Percentiles rank a stretch among this genome's conserved stretches.
phyloP scores from a whole-genome alignment of 2,329 filamentous ascomycete genomes.

The Colletotrichum abscissum region DNA sequence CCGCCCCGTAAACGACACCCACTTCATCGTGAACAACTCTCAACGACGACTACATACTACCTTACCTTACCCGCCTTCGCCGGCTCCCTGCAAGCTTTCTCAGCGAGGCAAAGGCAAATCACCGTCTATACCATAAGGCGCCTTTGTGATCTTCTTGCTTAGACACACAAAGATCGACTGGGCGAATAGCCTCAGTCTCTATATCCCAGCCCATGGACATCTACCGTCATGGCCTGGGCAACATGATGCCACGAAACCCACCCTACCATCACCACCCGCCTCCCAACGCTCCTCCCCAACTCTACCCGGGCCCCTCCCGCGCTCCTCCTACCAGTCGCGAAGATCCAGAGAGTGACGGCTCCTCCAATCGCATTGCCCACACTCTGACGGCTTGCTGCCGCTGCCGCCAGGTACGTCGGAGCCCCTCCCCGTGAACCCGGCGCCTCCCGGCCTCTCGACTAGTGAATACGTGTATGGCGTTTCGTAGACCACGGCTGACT shows the following conservation, averaged over 20 bases:
- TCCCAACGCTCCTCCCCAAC: conserved; percentile 37
- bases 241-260: conserved; percentile 38
- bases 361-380: conserved; percentile 75
- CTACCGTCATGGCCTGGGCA: conserved; percentile 64
- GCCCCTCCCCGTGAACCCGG: conserved; percentile 31
- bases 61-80: neutral
- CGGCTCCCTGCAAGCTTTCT: neutral
- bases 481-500: conserved; percentile 20
- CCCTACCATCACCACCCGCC: conserved; percentile 39
- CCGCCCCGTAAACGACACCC: conserved; percentile 10
- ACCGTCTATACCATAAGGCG: neutral
- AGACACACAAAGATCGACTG: neutral
- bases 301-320: conserved; percentile 44
- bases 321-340: conserved; percentile 47
- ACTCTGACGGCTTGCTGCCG: conserved; percentile 84
- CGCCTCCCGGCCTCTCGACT: neutral
- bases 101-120: neutral
- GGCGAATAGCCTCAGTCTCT: conserved; percentile 26
- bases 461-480: conserved; percentile 1
- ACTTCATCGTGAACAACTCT: neutral
- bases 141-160: neutral
- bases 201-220: conserved; percentile 64
- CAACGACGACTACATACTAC: neutral
- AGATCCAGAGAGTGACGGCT: conserved; percentile 60
- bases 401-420: conserved; percentile 75